A percentile compares a stretch with the other conserved stretches of the same genome.
These are phyloP conservation scores for Aechmea fasciata DNA, from an alignment of 176 grass and related monocot genomes.

Conservation along the genomic window DNA sequence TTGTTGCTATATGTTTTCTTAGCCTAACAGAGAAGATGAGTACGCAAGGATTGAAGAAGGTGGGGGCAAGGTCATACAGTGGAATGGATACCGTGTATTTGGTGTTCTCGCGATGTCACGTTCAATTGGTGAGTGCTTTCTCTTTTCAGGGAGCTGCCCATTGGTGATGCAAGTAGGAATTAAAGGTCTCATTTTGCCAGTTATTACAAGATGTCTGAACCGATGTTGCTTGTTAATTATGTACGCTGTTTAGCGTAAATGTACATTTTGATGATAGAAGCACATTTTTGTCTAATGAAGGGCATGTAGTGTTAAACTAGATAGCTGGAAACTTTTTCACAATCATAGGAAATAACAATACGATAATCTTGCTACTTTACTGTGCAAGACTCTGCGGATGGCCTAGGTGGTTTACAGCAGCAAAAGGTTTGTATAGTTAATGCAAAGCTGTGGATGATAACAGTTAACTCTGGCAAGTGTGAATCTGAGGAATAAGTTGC, in stretches of 20 bases:
- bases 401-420: background rate
- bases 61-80: constrained; percentile 92
- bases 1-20: constrained; percentile 11
- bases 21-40: constrained; percentile 99
- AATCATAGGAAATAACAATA: background rate
- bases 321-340: background rate
- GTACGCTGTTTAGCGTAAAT: background rate
- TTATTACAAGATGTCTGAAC: background rate
- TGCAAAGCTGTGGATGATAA: too few species aligned
- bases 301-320: background rate
- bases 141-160: background rate
- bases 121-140: constrained; percentile 70
- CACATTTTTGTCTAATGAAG: background rate
- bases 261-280: background rate
- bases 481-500: too few species aligned
- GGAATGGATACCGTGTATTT: constrained; percentile 97
- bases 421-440: background rate
- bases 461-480: too few species aligned
- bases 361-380: background rate
- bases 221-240: background rate
- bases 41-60: constrained; percentile 74
- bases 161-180: background rate
- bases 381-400: background rate
- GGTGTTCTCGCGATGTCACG: constrained; percentile 98
- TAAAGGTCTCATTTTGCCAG: background rate